Percentiles rank a stretch among this genome's conserved stretches.
Evolutionary conservation across 2,329 filamentous ascomycete genomes (phyloP).

Genomic region (Aspergillus pseudoglaucus): DNA sequence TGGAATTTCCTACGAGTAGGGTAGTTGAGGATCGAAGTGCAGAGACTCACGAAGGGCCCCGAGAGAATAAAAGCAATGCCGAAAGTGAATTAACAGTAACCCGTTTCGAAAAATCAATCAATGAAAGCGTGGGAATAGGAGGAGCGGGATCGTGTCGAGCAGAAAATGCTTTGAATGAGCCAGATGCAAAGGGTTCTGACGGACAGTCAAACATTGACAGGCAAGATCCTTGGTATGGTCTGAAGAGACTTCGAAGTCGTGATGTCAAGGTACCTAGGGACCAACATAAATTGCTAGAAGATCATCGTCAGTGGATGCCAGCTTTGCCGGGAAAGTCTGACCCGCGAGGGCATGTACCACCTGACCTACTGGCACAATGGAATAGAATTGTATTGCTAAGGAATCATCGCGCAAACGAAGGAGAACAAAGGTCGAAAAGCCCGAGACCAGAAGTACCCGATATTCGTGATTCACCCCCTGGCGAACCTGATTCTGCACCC

Average conservation of each 20-base stretch:
- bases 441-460: not conserved
- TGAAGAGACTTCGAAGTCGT: slow-evolving; percentile 33
- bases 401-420: not conserved
- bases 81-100: not conserved
- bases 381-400: slow-evolving; percentile 21
- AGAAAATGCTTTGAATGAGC: not conserved
- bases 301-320: slow-evolving; percentile 35
- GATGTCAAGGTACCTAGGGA: slow-evolving; percentile 44
- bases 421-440: not conserved
- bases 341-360: slow-evolving; percentile 29
- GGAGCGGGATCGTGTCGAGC: not conserved
- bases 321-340: slow-evolving; percentile 20
- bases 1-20: not conserved
- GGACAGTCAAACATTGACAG: not conserved
- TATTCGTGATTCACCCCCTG: slow-evolving; percentile 1
- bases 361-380: slow-evolving; percentile 30
- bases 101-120: not conserved
- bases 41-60: not conserved
- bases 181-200: not conserved
- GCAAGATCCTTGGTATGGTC: slow-evolving; percentile 23
- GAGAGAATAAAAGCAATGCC: too few species aligned
- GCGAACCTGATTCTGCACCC: slow-evolving; percentile 6
- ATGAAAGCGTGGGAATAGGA: not conserved
- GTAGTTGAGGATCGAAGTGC: not conserved
- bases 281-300: slow-evolving; percentile 46